Base-by-base conservation (phyloP, 2,329 filamentous ascomycete species). In the Chlorencoelia australis region DNA sequence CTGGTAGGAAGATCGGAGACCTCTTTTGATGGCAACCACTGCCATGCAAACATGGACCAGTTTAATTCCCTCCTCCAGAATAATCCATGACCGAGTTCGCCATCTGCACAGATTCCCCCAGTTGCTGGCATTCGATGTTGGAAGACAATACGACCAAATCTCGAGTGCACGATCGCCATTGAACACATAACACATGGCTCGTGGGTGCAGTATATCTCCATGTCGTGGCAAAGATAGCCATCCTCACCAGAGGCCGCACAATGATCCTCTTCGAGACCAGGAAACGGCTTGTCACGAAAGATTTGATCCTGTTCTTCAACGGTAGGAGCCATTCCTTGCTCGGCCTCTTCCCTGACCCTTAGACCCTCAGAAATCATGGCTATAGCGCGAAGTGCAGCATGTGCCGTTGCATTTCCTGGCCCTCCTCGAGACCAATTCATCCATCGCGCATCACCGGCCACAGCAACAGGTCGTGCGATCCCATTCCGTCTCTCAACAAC, bases 141-240 rank as follows among this genome's bases (percentile, higher is more conserved):
- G 60, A 94, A 94, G 25, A 94, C 71, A 34, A 88, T 82, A 35
- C 82, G 79, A 29, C 84, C 79, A 69, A 98, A 94, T 33, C 91
- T 76, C 7, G 89, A 95, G 57, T 96, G 88, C 15, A 96, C 69
- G 49, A 96, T 82, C 1, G 85, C 91, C 91, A 96, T 96, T 22
- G 83, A 86, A 62, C 91, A 98, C 74, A 94, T 93, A 42, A 94
- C 74, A 57, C 91, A 98, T 4, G 91, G 91, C 62, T 98, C 91
- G 55, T 96, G 88, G 2, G 88, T 94, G 42, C 93, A 69, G 62
- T 95, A 96, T 39, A 98, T 73, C 59, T 96, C 89, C 19, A 98
- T 71, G 37, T 86, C 84, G 48, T 94, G 86, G 62, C 89, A 96
- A 14, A 98, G 75, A 58, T 98, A 98, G 35, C 89, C 89, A 48